Evolutionary conservation across 768 basidiomycete genomes (phyloP).

Genomic region (Crucibulum laeve): DNA sequence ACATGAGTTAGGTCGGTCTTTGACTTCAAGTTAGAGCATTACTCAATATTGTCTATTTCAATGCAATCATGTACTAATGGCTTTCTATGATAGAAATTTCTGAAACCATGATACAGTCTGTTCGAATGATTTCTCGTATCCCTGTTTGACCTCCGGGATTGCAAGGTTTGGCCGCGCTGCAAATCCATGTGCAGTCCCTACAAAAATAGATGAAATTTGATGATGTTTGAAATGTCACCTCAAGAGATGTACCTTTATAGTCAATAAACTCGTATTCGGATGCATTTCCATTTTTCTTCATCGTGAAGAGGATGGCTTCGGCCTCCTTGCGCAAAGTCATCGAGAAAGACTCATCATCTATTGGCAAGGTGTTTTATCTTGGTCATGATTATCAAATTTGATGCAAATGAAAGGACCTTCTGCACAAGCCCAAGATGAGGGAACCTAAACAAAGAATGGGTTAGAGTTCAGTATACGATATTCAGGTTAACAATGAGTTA

Average conservation of each 20-base stretch:
- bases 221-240: neutral
- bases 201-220: neutral
- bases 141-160: conserved; percentile 18
- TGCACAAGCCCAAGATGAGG: conserved; percentile 18
- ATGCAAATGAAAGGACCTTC: conserved; percentile 20
- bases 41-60: too few relatives aligned
- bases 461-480: too few relatives aligned
- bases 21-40: too few relatives aligned
- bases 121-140: conserved; percentile 18
- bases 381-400: too few relatives aligned
- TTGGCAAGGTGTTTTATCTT: conserved; percentile 13
- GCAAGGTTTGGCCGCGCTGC: conserved; percentile 17
- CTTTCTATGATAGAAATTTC: too few relatives aligned
- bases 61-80: too few relatives aligned
- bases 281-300: neutral
- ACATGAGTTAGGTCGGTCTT: too few relatives aligned
- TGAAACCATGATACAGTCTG: conserved; percentile 15
- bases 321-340: neutral
- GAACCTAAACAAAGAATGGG: too few relatives aligned
- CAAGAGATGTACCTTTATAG: neutral
- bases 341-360: neutral
- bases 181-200: conserved; percentile 22
- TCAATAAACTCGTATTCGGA: neutral
- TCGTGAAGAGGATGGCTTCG: neutral
- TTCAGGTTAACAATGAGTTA: too few relatives aligned